These are phyloP conservation scores for Lepidium didymum DNA, from an alignment of 345 rosid genomes.

Conservation along the genomic window DNA sequence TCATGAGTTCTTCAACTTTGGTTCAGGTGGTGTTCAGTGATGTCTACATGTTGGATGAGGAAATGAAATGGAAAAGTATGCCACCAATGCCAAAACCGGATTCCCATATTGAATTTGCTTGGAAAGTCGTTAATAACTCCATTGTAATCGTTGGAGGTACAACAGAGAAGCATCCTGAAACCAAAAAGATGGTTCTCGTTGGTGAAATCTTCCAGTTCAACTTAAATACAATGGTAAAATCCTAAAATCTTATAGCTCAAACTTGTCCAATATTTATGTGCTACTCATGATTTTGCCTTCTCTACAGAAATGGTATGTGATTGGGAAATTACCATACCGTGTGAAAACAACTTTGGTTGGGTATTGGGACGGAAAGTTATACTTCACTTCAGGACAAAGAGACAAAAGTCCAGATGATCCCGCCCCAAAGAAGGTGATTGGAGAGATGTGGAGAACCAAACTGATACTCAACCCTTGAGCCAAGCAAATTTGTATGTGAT, in stretches of 20 bases:
- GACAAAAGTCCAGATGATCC: constrained; percentile 90
- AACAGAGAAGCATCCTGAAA: constrained; percentile 85
- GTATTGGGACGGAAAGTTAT: constrained; percentile 73
- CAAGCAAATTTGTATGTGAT: neutral
- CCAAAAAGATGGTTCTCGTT: constrained; percentile 85
- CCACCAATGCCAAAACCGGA: constrained; percentile 89
- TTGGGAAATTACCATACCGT: constrained; percentile 83
- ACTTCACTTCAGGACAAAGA: constrained; percentile 95
- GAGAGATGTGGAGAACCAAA: constrained; percentile 90
- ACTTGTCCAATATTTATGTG: neutral
- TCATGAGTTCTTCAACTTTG: neutral
- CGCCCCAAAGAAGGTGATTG: constrained; percentile 70
- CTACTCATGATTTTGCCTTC: neutral
- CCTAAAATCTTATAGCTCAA: neutral
- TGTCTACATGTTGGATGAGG: constrained; percentile 86
- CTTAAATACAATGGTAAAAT: constrained; percentile 59
- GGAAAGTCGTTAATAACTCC: constrained; percentile 80
- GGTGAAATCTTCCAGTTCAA: constrained; percentile 84
- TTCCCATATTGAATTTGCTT: constrained; percentile 96
- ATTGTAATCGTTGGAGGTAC: constrained; percentile 88
- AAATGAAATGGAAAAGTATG: constrained; percentile 80
- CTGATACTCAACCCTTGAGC: constrained; percentile 43
- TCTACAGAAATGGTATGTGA: constrained; percentile 74
- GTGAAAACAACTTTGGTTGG: constrained; percentile 87
- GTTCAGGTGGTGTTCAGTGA: constrained; percentile 74